Base-by-base conservation (phyloP, 2,329 filamentous ascomycete species). In the Calonectria ilicicola region DNA sequence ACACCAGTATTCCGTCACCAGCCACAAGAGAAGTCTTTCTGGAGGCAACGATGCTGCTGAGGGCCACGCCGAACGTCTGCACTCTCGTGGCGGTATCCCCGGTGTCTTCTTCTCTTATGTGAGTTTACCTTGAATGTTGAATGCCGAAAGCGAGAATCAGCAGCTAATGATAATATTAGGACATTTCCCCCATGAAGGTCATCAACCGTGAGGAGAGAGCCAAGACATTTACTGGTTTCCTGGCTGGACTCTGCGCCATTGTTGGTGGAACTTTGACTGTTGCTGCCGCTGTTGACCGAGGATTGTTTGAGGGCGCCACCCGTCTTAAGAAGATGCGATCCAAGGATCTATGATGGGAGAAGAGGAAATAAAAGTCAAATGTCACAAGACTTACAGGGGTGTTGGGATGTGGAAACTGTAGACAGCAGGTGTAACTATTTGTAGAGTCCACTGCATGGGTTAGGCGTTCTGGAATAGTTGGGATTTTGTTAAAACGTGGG, bases 111-210 rank as follows among this genome's bases (percentile, higher is more conserved):
- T 99, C 87, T 98, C 95, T 77, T 99, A 99, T 80, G 94, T 96
- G 88, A 90, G 93, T 91, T 38, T 42, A 9, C 26, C 23, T 1
- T n/a, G 9, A 10, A 62, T n/a, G 12, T 38, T 56, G 9, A 49
- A 17, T 14, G 21, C 32, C 12, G 29, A n/a, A 15, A 17, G 23
- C 3, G 6, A 62, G 67, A 23, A 26, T 19, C 46, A 9, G 9
- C 58, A 67, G 65, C 78, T 81, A 76, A 81, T 72, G 70, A 26
- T 19, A 32, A 15, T 14, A 17, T 5, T 29, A 96, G 94, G 97
- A 99, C 80, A 99, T 99, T 83, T 98, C 96, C 2, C 97, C 97
- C 6, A 99, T 99, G 97, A 99, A 98, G 87, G 96, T 99, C 73
- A 94, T 99, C 85, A 99, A 99, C 87, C 93, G 96, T 68, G 97